Conservation (phyloP, 176 grass and related monocot genomes). For the Phoenix dactylifera region DNA sequence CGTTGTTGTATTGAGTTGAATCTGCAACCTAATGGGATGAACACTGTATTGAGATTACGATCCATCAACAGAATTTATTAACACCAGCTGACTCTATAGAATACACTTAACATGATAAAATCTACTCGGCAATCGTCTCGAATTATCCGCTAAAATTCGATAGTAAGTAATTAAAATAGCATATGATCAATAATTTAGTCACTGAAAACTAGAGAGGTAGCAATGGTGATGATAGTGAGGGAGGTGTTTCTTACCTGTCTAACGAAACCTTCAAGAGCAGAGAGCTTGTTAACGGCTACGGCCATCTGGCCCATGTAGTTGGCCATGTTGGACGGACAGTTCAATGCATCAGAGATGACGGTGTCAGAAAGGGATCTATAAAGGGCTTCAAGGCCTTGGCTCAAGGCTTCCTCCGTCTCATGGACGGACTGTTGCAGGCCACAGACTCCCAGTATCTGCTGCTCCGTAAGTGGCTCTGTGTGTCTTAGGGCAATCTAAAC, state of each 20-base stretch:
- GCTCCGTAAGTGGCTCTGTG: constrained; percentile 45
- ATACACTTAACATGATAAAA: no score
- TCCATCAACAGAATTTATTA: no score
- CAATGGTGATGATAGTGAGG: no score
- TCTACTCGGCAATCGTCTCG: no score
- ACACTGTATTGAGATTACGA: no score
- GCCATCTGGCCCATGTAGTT: constrained; percentile 33
- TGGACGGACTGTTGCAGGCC: constrained; percentile 35
- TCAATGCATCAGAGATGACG: constrained; percentile 29
- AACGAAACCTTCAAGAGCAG: constrained; percentile 25
- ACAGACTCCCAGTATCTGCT: constrained; percentile 27
- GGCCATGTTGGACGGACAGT: constrained; percentile 19
- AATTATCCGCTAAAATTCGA: no score
- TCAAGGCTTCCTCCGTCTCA: constrained; percentile 37
- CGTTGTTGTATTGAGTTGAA: no score
- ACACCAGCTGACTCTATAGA: no score
- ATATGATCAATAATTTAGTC: no score
- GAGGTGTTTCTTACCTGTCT: constrained; percentile 18
- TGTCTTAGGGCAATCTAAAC: constrained; percentile 32
- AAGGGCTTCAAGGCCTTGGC: constrained; percentile 29
- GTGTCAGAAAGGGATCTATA: constrained; percentile 39
- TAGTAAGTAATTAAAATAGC: no score
- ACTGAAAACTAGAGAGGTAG: no score
- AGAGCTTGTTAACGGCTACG: constrained; percentile 44
- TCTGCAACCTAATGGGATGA: no score